Base-by-base conservation (phyloP, 495 filamentous ascomycete genomes). In the Penicillium maclennaniae region DNA sequence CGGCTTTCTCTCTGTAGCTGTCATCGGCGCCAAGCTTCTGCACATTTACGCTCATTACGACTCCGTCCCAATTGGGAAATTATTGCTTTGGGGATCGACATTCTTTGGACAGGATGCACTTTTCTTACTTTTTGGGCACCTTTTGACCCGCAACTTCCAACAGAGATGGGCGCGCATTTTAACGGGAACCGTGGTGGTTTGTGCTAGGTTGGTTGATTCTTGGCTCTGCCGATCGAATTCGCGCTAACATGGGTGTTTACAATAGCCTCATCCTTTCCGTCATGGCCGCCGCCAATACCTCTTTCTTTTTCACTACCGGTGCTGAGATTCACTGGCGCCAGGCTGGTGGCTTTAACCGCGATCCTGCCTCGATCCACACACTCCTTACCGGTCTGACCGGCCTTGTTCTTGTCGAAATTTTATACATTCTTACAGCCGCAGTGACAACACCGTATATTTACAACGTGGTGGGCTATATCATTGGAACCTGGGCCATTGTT, bases 251-350 rank as follows among this genome's bases (percentile, higher is more conserved):
- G 7, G 4, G 7, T 14, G n/a, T 42, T 34, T 47, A 43, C 44
- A 28, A 10, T 57, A 70, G 67, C 56, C 58, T 72, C 9, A 46
- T 61, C 10, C 63, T 72, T 36, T 69, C 66, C 45, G 61, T 59
- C 21, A 72, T 72, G 69, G 57, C 68, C 45, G 54, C 69, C 21
- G 59, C 69, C n/a, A 71, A 70, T 40, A 60, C 59, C 45, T 71
- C 67, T 39, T 71, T 73, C 52, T 73, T 59, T 36, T 49, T 70
- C 46, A 58, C 62, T 1, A 69, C 65, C 39, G 69, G 70, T 7
- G 69, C 70, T 15, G 70, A 73, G 42, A 71, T 73, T 31, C 69
- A 73, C 60, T 73, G 70, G 70, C 60, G 61, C 45, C 69, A 71
- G 40, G 69, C 68, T 31, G 61, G 56, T 20, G 55, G 60, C 27